Conservation (phyloP, 306 rosid genomes). For the Quercus aquifolioides region DNA sequence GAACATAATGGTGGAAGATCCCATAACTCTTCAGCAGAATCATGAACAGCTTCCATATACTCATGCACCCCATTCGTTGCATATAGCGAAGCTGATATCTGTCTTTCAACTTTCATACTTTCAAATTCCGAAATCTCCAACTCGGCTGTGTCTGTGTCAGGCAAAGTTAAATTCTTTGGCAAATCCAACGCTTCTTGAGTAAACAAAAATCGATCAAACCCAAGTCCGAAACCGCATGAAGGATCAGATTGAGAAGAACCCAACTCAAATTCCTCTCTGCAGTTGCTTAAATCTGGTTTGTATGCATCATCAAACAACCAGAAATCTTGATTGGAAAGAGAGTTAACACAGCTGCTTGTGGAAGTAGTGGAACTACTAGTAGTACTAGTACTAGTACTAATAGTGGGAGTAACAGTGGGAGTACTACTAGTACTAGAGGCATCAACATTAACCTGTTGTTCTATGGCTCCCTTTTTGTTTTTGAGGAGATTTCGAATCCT, state of each 20-base stretch:
- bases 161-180: constrained; percentile 32
- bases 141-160: constrained; percentile 17
- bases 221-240: constrained; percentile 45
- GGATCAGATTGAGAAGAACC: constrained; percentile 23
- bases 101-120: constrained; percentile 88
- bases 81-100: constrained; percentile 85
- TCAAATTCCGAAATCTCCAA: constrained; percentile 65
- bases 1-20: constrained; percentile 89
- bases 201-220: constrained; percentile 46
- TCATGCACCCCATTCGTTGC: constrained; percentile 92
- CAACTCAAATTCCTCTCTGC: constrained; percentile 31
- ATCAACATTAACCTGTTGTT: constrained; percentile 1
- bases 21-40: constrained; percentile 61
- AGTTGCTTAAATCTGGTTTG: constrained; percentile 69
- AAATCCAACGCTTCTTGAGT: constrained; percentile 46
- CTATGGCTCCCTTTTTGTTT: constrained; percentile 37
- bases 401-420: constrained; percentile 4
- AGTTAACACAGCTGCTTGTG: constrained; percentile 1
- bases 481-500: constrained; percentile 68
- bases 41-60: constrained; percentile 79
- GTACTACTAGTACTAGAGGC: constrained; percentile 2
- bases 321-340: constrained; percentile 20
- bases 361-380: constrained; percentile 6
- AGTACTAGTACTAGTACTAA: background rate
- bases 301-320: constrained; percentile 49